Base-by-base conservation (phyloP, 1,284 basidiomycete genomes). In the Cutaneotrichosporon dermatis region DNA sequence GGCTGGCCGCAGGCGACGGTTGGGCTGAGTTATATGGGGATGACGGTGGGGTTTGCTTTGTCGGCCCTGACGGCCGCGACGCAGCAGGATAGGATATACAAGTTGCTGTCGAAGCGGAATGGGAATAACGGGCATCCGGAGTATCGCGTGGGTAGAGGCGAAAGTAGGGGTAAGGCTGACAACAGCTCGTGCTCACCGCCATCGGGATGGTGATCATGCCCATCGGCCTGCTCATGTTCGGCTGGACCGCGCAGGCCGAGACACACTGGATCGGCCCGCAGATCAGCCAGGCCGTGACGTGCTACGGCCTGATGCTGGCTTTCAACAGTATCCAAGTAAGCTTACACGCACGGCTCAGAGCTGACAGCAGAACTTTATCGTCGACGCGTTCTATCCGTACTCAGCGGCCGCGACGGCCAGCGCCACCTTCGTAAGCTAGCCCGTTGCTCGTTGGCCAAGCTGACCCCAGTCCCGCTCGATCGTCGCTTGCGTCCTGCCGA, bases 171-270 rank as follows among this genome's bases (percentile, higher is more conserved):
- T 41, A 9, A 16, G 37, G 16, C 48, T 40, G 15, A 57, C 55
- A 13, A 15, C 37, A 76, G 60, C 75, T 80, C 16, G 76, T 79
- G 11, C 68, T 79, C 33, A 77, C 77, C 40, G 74, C 79, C 40
- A 70, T 77, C 3, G 81, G 80, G 7, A 81, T 81, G 79, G 58
- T 76, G 51, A 65, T 80, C 53, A 78, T 80, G 58, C 80, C 80
- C 2, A 50, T 74, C 15, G 80, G 80, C 6, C 63, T 81, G 2
- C 60, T 80, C 51, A 67, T 77, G n/a, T 80, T 78, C 49, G 57
- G 52, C 56, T 79, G 78, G 78, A 76, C 74, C 9, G 76, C 76
- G 1, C 56, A 77, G 6, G 67, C 70, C 0, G 58, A 76, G 16
- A 68, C 67, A 1, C 76, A 79, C 55, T 80, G 77, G 76, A 77